Base-by-base conservation (phyloP, 768 basidiomycete species). In the Rhizopogon sp. region DNA sequence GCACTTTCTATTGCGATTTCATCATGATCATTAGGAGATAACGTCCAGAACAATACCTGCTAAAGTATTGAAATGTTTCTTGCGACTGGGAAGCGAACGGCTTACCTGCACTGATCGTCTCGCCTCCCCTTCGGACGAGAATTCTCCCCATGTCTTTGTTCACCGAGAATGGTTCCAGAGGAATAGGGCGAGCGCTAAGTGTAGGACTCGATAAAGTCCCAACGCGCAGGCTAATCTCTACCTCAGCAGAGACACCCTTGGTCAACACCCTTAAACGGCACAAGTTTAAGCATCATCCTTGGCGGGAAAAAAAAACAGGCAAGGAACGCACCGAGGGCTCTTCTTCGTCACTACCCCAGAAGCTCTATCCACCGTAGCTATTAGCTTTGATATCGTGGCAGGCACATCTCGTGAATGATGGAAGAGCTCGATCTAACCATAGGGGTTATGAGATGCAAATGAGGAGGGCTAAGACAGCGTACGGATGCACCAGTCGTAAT, bases 141-240 rank as follows among this genome's bases (percentile, higher is more conserved):
- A 99, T 80, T 45, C 97, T 75, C 0, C 97, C 97, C 97, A 98
- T 97, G 53, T 95, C 91, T 70, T 98, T 99, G 72, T 95, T 98
- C 6, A 73, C 72, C 1, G 83, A 70, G 61, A 97, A 96, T 1
- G 90, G 80, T 66, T 98, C 97, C 14, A 98, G 65, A 11, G 97
- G 91, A 25, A 98, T 87, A 2, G 85, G 79, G 7, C 83, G 76
- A 14, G 75, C 72, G 35, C 70, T 65, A 0, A 76, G 58, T 10
- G 72, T 63, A 8, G 77, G 67, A 9, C 82, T 81, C 6, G 80
- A 78, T 6, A 80, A 69, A 13, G 78, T 74, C 1, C 77, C 72
- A 4, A 77, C 72, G 17, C 94, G 83, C 41, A 98, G 66, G 5
- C 83, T 79, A 54, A 98, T 83, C 65, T 92, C 85, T 0, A 98